Evolutionary conservation across 2,329 filamentous ascomycete genomes (phyloP).

Genomic region (Incumbomyces delicatus): DNA sequence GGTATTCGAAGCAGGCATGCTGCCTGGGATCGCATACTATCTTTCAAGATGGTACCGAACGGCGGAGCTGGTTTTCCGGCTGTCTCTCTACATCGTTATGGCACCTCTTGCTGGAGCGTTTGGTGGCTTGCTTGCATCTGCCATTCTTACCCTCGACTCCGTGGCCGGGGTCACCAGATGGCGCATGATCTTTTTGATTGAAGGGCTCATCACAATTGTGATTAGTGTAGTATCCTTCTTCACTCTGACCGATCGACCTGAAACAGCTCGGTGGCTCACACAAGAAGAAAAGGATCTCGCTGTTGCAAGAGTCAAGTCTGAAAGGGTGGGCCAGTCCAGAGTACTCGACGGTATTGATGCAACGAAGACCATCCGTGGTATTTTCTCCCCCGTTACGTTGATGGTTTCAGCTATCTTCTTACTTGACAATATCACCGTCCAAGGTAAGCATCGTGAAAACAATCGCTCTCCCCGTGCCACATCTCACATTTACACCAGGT

Average conservation of each 20-base stretch:
- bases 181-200: slow-evolving; percentile 65
- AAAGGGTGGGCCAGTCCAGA: slow-evolving; percentile 52
- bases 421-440: slow-evolving; percentile 60
- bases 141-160: slow-evolving; percentile 51
- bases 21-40: slow-evolving; percentile 67
- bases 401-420: slow-evolving; percentile 50
- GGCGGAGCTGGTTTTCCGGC: slow-evolving; percentile 56
- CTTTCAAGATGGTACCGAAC: slow-evolving; percentile 56
- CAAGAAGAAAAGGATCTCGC: slow-evolving; percentile 58
- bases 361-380: slow-evolving; percentile 51
- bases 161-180: slow-evolving; percentile 50
- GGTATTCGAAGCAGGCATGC: slow-evolving; percentile 54
- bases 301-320: slow-evolving; percentile 57
- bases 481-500: slow-evolving; percentile 27
- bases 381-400: slow-evolving; percentile 54
- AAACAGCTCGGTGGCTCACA: slow-evolving; percentile 56
- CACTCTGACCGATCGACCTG: slow-evolving; percentile 59
- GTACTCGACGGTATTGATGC: slow-evolving; percentile 55
- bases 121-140: slow-evolving; percentile 56
- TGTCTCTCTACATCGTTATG: slow-evolving; percentile 62
- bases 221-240: slow-evolving; percentile 53
- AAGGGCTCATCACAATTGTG: slow-evolving; percentile 54
- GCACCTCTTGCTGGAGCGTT: slow-evolving; percentile 62
- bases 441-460: slow-evolving; percentile 24
- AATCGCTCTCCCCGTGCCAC: background rate